phyloP scores from a whole-genome alignment of 2,329 filamentous ascomycete species.

The Fusarium tricinctum region DNA sequence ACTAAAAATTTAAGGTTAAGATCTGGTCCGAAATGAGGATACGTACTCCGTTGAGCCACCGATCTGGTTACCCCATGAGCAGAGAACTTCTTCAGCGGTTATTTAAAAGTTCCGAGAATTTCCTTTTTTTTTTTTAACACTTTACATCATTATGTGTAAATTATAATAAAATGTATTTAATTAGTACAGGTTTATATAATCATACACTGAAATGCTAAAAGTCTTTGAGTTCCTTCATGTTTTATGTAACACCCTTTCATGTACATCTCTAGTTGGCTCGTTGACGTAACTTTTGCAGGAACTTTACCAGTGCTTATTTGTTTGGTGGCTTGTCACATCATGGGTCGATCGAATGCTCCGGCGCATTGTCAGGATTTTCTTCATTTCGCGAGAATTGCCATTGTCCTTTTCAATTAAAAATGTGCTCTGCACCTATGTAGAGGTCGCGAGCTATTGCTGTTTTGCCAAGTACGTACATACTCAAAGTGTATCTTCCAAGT shows the following conservation, averaged over 20 bases:
- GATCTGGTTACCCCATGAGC: neutral
- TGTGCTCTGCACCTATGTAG: conserved; percentile 34
- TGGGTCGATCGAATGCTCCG: too few relatives aligned
- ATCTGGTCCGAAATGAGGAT: conserved; percentile 28
- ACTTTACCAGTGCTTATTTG: neutral
- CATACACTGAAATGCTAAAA: too few relatives aligned
- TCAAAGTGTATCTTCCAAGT: conserved; percentile 36
- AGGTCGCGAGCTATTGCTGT: conserved; percentile 39
- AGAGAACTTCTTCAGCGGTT: too few relatives aligned
- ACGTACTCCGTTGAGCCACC: neutral
- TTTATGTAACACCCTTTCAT: too few relatives aligned
- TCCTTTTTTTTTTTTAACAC: too few relatives aligned
- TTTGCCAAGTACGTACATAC: conserved; percentile 45
- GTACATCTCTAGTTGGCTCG: too few relatives aligned
- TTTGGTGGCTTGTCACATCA: conserved; percentile 5
- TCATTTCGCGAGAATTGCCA: conserved; percentile 36
- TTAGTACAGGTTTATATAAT: too few relatives aligned
- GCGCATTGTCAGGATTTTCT: conserved; percentile 12
- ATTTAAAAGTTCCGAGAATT: too few relatives aligned
- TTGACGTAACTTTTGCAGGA: neutral
- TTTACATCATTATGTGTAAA: too few relatives aligned
- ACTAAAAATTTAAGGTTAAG: conserved; percentile 29
- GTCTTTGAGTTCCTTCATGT: too few relatives aligned
- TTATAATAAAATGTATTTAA: too few relatives aligned
- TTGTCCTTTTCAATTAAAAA: conserved; percentile 42